These are phyloP conservation scores for Ophiocordyceps camponoti-leonardi DNA, from an alignment of 2,329 filamentous ascomycete genomes.

Conservation along the genomic window DNA sequence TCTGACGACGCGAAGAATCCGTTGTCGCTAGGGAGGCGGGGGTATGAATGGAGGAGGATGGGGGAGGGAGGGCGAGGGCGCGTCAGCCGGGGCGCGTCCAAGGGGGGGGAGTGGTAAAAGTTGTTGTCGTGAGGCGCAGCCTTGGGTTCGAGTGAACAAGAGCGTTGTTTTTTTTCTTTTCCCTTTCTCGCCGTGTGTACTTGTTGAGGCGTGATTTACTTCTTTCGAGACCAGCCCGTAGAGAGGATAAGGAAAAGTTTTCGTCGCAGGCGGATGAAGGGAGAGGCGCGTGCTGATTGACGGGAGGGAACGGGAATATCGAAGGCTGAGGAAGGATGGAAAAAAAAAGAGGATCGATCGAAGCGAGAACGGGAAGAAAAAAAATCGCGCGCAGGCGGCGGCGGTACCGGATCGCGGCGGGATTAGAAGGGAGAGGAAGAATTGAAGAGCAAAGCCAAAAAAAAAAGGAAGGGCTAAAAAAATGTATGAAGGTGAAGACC, in stretches of 20 bases:
- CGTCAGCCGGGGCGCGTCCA: background rate
- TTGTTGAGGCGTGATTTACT: too few relatives aligned
- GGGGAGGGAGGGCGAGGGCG: background rate
- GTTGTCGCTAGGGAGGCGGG: too few relatives aligned
- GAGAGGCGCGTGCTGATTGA: too few relatives aligned
- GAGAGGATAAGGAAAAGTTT: background rate
- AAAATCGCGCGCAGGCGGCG: background rate
- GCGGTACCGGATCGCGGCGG: background rate
- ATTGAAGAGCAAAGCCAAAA: constrained; percentile 1
- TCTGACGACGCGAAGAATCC: too few relatives aligned
- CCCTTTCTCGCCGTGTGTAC: too few relatives aligned
- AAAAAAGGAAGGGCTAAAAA: constrained; percentile 11
- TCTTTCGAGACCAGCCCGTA: background rate
- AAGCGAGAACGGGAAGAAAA: background rate
- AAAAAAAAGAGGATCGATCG: too few relatives aligned
- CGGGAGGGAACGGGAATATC: too few relatives aligned
- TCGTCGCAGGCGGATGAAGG: too few relatives aligned
- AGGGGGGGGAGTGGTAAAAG: too few relatives aligned
- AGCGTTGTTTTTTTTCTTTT: too few relatives aligned
- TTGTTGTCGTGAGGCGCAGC: background rate
- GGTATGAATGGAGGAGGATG: background rate
- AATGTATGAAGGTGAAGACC: background rate
- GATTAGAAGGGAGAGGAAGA: too few relatives aligned
- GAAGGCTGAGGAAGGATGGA: too few relatives aligned
- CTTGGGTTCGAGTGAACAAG: background rate